Conservation (phyloP, 1,284 basidiomycete species). For the Ustilago curta region DNA sequence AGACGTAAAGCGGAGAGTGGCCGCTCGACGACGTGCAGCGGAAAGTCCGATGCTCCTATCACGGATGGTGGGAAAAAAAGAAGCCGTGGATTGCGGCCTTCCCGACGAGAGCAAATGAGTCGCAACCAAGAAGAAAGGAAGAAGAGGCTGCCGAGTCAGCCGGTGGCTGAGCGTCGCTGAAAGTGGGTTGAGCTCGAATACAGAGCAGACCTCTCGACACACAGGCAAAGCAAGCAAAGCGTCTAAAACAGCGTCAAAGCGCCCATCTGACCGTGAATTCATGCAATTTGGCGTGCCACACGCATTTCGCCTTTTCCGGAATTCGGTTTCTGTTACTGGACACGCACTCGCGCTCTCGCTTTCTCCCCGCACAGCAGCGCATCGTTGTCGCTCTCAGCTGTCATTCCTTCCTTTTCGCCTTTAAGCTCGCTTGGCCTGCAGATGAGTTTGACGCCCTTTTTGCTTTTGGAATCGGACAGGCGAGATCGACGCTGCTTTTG, state of each 20-base stretch:
- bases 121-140: slow-evolving; percentile 1
- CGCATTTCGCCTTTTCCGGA: slow-evolving; percentile 14
- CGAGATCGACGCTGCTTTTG: no score
- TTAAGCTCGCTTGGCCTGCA: not conserved
- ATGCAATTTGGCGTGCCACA: not conserved
- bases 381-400: no score
- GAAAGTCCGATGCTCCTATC: not conserved
- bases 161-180: no score
- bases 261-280: no score
- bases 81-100: not conserved
- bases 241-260: no score
- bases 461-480: not conserved
- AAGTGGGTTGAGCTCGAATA: no score
- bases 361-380: not conserved
- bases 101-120: not conserved
- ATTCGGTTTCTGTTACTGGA: slow-evolving; percentile 6
- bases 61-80: not conserved
- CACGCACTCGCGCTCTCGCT: not conserved
- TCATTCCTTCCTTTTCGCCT: not conserved
- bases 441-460: not conserved
- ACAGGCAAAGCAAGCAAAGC: no score
- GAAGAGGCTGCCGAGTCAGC: no score
- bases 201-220: no score
- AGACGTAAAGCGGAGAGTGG: not conserved
- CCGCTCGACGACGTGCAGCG: slow-evolving; percentile 6